A percentile compares a stretch with the other conserved stretches of the same genome.
These are phyloP conservation scores for Mediolabrus comicus DNA, from an alignment of 108 stramenopile species.

Conservation along the genomic window DNA sequence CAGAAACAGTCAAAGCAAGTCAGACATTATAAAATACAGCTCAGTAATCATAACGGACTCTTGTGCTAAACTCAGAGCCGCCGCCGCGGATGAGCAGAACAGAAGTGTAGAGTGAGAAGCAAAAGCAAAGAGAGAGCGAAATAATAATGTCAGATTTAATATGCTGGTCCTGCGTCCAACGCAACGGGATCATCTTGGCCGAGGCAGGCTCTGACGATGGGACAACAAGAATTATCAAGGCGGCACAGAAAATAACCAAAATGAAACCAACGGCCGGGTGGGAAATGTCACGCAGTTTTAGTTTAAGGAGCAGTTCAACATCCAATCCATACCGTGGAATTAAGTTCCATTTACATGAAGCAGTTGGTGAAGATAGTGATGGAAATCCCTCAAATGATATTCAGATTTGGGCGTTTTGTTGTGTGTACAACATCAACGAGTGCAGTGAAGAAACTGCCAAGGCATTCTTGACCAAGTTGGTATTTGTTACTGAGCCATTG, in stretches of 20 bases:
- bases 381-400: slow-evolving; percentile 16
- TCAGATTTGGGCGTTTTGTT: slow-evolving; percentile 58
- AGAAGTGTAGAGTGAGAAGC: neutral
- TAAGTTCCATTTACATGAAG: slow-evolving; percentile 72
- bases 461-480: slow-evolving; percentile 67
- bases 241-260: slow-evolving; percentile 47
- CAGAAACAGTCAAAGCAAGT: too few species aligned
- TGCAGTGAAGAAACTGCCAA: slow-evolving; percentile 40
- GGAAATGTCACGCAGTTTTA: slow-evolving; percentile 44
- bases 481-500: slow-evolving; percentile 52
- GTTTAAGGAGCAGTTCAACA: neutral
- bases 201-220: slow-evolving; percentile 61
- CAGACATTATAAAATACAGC: too few species aligned
- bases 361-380: neutral
- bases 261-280: slow-evolving; percentile 68
- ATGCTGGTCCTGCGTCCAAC: slow-evolving; percentile 53
- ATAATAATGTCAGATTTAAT: neutral
- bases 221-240: slow-evolving; percentile 36
- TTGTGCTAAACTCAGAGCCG: too few species aligned
- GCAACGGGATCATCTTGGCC: slow-evolving; percentile 56
- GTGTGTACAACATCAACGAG: slow-evolving; percentile 50
- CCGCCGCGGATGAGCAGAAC: neutral
- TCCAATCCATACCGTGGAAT: slow-evolving; percentile 25
- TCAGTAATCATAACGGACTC: too few species aligned
- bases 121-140: too few species aligned